Percentiles rank a stretch among this genome's conserved stretches.
These are phyloP conservation scores for Saussurea involucrata DNA, from an alignment of 129 eudicot genomes.

Conservation along the genomic window DNA sequence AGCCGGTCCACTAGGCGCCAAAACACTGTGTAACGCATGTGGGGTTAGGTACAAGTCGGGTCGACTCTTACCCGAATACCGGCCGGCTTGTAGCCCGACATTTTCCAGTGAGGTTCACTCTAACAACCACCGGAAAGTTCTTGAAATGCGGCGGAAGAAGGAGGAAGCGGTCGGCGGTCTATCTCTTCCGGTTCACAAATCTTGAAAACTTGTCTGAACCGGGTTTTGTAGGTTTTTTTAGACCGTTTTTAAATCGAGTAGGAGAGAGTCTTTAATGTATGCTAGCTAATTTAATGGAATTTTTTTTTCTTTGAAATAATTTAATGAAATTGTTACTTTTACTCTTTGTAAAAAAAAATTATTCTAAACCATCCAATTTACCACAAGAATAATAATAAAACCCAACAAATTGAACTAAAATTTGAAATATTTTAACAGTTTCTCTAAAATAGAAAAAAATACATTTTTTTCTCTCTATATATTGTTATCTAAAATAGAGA, in stretches of 20 bases:
- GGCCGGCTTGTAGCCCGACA: constrained; percentile 93
- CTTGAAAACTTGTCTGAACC: constrained; percentile 28
- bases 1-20: constrained; percentile 84
- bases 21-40: constrained; percentile 90
- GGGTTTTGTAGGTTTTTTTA: constrained; percentile 18
- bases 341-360: not conserved
- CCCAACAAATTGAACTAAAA: too few relatives aligned
- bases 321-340: not conserved
- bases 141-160: constrained; percentile 84
- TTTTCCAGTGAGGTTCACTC: constrained; percentile 69
- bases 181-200: constrained; percentile 38
- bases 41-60: constrained; percentile 96
- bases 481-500: too few relatives aligned
- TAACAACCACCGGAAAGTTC: constrained; percentile 80
- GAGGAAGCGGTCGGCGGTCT: constrained; percentile 37
- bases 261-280: constrained; percentile 35
- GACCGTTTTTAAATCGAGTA: constrained; percentile 29
- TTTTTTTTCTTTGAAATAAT: not conserved
- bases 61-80: constrained; percentile 81
- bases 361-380: not conserved
- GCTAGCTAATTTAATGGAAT: not conserved
- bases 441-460: too few relatives aligned
- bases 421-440: too few relatives aligned
- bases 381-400: too few relatives aligned
- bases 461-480: too few relatives aligned